Evolutionary conservation across 495 filamentous ascomycete species (phyloP), one percentile per base, ranked within the genome.

Genomic region (Aspergillus affinis): DNA sequence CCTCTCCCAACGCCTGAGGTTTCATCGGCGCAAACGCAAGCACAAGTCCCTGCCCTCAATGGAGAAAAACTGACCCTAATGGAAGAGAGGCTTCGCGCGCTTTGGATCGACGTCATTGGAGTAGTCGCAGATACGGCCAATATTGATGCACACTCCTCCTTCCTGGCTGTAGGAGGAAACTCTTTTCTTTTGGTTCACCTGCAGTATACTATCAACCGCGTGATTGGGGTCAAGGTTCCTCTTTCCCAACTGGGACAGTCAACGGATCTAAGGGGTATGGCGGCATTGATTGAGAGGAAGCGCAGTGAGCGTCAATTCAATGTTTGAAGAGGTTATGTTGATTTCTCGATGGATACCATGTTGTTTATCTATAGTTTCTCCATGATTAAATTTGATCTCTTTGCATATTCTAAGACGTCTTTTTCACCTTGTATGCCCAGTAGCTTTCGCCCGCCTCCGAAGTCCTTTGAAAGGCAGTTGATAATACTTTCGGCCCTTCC

Each of bases 131-230:
- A n/a, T 26, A 45, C 17, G 32, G 27, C 29, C 2, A 17, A 53
- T 13, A 57, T 57, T 18, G 21, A 21, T 26, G 44, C 17, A 3
- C 12, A 48, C 36, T 57, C 54, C 5, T 45, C 32, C 26, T 75
- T 75, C 59, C 72, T 75, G 59, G 12, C 9, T 0, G 44, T 68
- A 19, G 72, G 72, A 1, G 72, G 72, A 0, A 69, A 63, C 57
- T 73, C 67, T 17, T 30, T 72, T 4, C 56, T 66, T 13, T 50
- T 74, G 8, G 52, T 72, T 26, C 29, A 45, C 5, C 56, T 48
- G 18, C 54, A 57, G 13, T 6, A 46, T 21, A 41, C 54, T 17
- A 57, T 57, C 20, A 17, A 27, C 18, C 21, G 36, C 13, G 21
- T 12, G 19, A 18, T 48, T 18, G 54, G 54, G 6, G 44, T 57